phyloP scores from a whole-genome alignment of 179 eudicot genomes.

The Vitellaria paradoxa region DNA sequence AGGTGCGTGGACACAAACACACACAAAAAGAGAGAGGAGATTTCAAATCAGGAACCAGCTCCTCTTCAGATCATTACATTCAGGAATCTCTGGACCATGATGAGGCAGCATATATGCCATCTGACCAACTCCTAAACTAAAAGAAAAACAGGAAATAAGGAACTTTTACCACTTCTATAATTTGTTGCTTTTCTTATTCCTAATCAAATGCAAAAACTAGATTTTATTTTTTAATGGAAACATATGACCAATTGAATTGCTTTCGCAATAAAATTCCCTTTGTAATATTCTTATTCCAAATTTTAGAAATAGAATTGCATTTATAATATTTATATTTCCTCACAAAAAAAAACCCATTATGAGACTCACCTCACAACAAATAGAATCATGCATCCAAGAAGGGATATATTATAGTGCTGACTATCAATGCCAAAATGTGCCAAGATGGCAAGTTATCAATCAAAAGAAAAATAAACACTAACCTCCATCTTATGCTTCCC shows the following conservation, averaged over 20 bases:
- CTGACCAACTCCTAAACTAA: no score
- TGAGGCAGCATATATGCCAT: neutral
- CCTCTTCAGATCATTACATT: neutral
- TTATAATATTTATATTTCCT: no score
- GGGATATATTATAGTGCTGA: neutral
- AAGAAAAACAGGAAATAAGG: no score
- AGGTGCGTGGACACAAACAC: no score
- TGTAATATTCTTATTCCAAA: neutral
- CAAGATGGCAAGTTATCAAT: neutral
- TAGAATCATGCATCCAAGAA: neutral
- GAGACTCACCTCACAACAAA: neutral
- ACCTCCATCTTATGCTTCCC: slow-evolving; percentile 96
- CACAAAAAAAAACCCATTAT: neutral
- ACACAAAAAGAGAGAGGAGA: neutral
- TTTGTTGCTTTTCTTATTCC: no score
- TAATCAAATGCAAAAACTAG: no score
- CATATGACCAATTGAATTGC: no score
- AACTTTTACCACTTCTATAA: no score
- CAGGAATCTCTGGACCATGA: neutral
- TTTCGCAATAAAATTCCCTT: neutral
- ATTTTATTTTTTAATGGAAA: no score
- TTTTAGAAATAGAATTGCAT: neutral
- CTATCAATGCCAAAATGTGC: neutral
- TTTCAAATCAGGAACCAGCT: neutral
- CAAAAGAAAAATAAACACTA: slow-evolving; percentile 22